phyloP scores from a whole-genome alignment of 441 rosid species.

The Gossypium davidsonii region DNA sequence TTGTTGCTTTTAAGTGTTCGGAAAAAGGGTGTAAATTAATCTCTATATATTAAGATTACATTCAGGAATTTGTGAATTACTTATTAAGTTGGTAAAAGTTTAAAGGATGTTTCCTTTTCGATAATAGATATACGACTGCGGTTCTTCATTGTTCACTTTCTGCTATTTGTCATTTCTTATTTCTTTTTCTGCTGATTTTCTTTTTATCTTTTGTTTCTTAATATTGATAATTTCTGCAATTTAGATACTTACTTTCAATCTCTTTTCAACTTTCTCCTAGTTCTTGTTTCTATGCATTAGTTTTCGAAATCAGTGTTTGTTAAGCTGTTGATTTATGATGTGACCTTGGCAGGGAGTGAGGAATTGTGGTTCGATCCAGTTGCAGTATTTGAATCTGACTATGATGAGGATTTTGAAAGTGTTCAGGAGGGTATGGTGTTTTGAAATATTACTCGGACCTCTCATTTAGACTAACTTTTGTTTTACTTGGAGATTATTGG shows the following conservation, averaged over 20 bases:
- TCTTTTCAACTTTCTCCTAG: neutral
- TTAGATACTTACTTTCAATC: neutral
- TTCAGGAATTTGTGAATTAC: no score
- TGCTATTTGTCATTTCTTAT: neutral
- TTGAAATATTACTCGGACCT: slow-evolving; percentile 9
- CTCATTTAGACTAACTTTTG: neutral
- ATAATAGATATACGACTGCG: neutral
- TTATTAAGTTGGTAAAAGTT: neutral
- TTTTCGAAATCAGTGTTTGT: neutral
- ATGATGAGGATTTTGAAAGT: slow-evolving; percentile 76
- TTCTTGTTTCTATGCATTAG: neutral
- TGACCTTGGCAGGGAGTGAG: slow-evolving; percentile 47
- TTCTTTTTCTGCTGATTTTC: neutral
- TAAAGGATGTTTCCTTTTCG: neutral
- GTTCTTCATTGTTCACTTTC: neutral
- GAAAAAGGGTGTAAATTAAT: neutral
- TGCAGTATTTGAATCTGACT: slow-evolving; percentile 56
- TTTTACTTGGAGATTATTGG: slow-evolving; percentile 4
- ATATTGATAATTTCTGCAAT: neutral
- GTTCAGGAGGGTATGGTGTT: slow-evolving; percentile 59
- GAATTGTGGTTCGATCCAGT: slow-evolving; percentile 75
- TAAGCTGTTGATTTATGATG: slow-evolving; percentile 4
- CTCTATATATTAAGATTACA: neutral
- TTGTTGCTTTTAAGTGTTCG: neutral
- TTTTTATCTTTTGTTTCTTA: neutral